Evolutionary conservation across 2,329 filamentous ascomycete genomes (phyloP).

Genomic region (Sporothrix brasiliensis): DNA sequence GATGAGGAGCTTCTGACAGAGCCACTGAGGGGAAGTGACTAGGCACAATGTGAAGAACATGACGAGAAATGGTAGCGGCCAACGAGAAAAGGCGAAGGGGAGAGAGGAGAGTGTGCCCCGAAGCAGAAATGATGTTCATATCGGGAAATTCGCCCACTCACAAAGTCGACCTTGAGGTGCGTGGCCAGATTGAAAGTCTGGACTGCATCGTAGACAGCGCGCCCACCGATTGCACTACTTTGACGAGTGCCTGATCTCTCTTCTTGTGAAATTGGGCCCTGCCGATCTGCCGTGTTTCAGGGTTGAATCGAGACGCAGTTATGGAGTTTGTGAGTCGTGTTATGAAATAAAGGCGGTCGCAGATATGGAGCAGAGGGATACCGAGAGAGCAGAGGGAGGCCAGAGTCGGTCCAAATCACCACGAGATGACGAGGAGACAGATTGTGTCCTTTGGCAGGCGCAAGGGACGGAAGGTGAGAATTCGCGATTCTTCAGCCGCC

Average conservation of each 20-base stretch:
- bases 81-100: background rate
- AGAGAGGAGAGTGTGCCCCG: background rate
- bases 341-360: background rate
- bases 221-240: constrained; percentile 17
- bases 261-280: constrained; percentile 23
- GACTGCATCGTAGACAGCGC: background rate
- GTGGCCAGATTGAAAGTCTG: background rate
- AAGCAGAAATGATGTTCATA: constrained; percentile 23
- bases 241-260: constrained; percentile 12
- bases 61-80: constrained; percentile 1
- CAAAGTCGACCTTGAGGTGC: background rate
- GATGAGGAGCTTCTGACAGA: background rate
- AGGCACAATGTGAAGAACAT: background rate
- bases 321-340: background rate
- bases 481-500: constrained; percentile 10
- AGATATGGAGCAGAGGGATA: background rate
- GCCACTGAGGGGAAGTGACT: background rate
- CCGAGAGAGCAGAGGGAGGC: background rate
- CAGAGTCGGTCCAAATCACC: background rate
- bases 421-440: background rate
- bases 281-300: constrained; percentile 34
- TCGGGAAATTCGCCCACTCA: constrained; percentile 17
- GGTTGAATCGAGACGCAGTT: constrained; percentile 10
- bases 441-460: background rate
- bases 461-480: background rate